A percentile compares a stretch with the other conserved stretches of the same genome.
These are phyloP conservation scores for Cubamyces sp. DNA, from an alignment of 768 basidiomycete genomes.

Conservation along the genomic window DNA sequence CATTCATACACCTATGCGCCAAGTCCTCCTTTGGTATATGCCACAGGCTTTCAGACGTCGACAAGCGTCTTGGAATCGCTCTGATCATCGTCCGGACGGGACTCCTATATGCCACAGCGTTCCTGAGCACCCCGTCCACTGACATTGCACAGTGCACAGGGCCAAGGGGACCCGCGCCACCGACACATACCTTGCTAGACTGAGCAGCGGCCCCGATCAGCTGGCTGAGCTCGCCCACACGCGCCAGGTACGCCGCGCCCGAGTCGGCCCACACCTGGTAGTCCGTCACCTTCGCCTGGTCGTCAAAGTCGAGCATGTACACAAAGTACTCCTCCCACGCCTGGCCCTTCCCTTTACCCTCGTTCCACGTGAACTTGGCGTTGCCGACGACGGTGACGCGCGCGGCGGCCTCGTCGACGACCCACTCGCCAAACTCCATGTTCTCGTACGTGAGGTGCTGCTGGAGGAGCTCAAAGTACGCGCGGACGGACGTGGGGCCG, in stretches of 20 bases:
- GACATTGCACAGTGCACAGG: not conserved
- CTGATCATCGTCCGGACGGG: constrained; percentile 10
- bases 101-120: constrained; percentile 11
- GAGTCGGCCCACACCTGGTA: constrained; percentile 76
- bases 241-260: constrained; percentile 64
- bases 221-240: constrained; percentile 46
- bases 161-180: not conserved
- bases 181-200: constrained; percentile 14
- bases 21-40: not conserved
- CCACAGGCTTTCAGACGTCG: not conserved
- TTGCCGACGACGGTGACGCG: constrained; percentile 60
- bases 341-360: constrained; percentile 44
- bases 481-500: constrained; percentile 40
- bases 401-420: constrained; percentile 52
- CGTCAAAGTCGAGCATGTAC: constrained; percentile 64
- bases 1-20: not conserved
- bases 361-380: constrained; percentile 59
- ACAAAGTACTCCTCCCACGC: constrained; percentile 66
- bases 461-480: constrained; percentile 55
- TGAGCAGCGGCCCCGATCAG: not conserved
- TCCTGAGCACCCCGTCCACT: constrained; percentile 8
- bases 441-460: constrained; percentile 52
- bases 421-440: constrained; percentile 58
- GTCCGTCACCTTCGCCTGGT: constrained; percentile 53
- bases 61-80: constrained; percentile 13